A percentile compares a stretch with the other conserved stretches of the same genome.
These are phyloP conservation scores for Pseudogymnoascus sp. DNA, from an alignment of 2,329 filamentous ascomycete genomes.

Conservation along the genomic window DNA sequence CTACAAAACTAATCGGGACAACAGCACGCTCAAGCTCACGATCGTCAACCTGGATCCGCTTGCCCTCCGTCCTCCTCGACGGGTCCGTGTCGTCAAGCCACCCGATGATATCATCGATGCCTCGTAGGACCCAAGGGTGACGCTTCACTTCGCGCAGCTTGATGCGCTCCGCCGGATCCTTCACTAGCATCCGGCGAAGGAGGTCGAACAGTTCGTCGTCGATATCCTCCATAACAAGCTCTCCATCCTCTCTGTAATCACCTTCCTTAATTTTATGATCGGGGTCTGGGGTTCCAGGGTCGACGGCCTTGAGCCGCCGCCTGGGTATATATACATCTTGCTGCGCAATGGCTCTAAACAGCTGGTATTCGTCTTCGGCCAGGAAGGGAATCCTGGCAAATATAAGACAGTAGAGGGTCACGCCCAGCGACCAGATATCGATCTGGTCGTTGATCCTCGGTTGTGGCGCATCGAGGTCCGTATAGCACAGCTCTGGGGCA, in stretches of 20 bases:
- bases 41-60: slow-evolving; percentile 85
- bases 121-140: slow-evolving; percentile 82
- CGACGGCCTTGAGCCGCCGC: slow-evolving; percentile 69
- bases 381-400: slow-evolving; percentile 91
- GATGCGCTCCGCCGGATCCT: slow-evolving; percentile 84
- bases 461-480: slow-evolving; percentile 59
- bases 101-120: slow-evolving; percentile 60
- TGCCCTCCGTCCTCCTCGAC: slow-evolving; percentile 64
- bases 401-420: slow-evolving; percentile 91
- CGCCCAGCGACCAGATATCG: slow-evolving; percentile 93
- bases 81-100: slow-evolving; percentile 98
- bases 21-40: slow-evolving; percentile 86
- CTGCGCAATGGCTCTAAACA: slow-evolving; percentile 86
- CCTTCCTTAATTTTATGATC: slow-evolving; percentile 38
- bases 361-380: slow-evolving; percentile 81
- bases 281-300: slow-evolving; percentile 35
- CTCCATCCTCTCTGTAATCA: slow-evolving; percentile 67
- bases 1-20: slow-evolving; percentile 77
- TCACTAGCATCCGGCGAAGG: slow-evolving; percentile 69
- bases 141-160: slow-evolving; percentile 86
- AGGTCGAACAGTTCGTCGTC: slow-evolving; percentile 74
- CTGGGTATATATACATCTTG: slow-evolving; percentile 85
- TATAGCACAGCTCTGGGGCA: slow-evolving; percentile 90
- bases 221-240: slow-evolving; percentile 77
- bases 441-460: slow-evolving; percentile 86